phyloP scores from a whole-genome alignment of 805 yeast genomes.

The Starmerella sp. region DNA sequence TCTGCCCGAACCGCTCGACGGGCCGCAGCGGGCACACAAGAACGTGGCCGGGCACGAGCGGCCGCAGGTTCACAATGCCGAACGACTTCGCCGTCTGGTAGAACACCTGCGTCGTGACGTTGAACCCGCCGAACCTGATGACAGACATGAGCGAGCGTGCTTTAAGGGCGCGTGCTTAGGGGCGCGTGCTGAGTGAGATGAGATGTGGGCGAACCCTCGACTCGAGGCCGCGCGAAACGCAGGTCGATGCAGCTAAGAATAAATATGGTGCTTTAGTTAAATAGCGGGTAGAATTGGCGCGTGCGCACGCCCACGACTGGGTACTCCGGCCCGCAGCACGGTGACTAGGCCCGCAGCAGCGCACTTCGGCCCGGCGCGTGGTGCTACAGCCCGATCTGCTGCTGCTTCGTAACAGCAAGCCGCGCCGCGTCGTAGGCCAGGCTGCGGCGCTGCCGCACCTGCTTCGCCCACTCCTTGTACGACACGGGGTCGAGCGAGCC shows the following conservation, averaged over 20 bases:
- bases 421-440: neutral
- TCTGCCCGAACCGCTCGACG: constrained; percentile 55
- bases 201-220: neutral
- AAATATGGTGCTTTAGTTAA: neutral
- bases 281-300: no score
- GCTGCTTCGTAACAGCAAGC: neutral
- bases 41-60: constrained; percentile 89
- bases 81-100: constrained; percentile 54
- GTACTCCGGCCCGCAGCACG: no score
- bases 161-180: no score
- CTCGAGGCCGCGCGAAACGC: no score
- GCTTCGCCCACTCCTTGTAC: constrained; percentile 3
- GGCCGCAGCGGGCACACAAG: constrained; percentile 72
- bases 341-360: no score
- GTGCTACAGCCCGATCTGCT: neutral
- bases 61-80: constrained; percentile 85
- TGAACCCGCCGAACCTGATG: constrained; percentile 27
- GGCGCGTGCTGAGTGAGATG: neutral
- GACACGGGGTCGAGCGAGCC: neutral
- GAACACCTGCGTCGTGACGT: constrained; percentile 30
- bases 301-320: no score
- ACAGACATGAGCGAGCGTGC: neutral
- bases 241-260: neutral
- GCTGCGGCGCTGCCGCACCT: constrained; percentile 3
- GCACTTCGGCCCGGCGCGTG: no score